phyloP scores from a whole-genome alignment of 345 rosid species.

The Excoecaria cochinchinensis region DNA sequence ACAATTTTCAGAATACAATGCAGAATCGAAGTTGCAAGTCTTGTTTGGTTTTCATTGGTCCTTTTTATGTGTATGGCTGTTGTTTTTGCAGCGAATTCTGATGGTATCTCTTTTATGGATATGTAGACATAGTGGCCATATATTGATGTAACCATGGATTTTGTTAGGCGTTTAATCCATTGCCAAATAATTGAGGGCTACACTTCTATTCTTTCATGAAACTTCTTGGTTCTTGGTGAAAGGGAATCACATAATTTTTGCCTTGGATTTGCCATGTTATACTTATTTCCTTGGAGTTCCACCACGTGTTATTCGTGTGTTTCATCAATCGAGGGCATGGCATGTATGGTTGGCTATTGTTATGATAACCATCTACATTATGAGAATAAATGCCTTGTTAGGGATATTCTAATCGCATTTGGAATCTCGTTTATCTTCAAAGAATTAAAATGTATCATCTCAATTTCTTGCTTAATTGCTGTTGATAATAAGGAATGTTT shows the following conservation, averaged over 20 bases:
- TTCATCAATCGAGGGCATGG: background rate
- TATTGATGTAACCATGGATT: slow-evolving; percentile 20
- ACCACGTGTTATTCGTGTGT: background rate
- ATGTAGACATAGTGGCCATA: slow-evolving; percentile 34
- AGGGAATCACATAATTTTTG: slow-evolving; percentile 23
- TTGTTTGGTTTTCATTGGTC: slow-evolving; percentile 34
- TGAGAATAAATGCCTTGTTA: background rate
- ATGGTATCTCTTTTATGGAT: slow-evolving; percentile 15
- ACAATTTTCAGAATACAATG: slow-evolving; percentile 36
- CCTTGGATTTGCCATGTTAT: background rate
- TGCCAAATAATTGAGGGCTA: slow-evolving; percentile 45
- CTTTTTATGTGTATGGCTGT: slow-evolving; percentile 21
- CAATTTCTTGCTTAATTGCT: background rate
- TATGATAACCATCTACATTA: background rate
- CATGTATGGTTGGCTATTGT: background rate
- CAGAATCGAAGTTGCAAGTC: slow-evolving; percentile 26
- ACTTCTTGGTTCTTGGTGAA: slow-evolving; percentile 17
- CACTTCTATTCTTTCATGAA: slow-evolving; percentile 37
- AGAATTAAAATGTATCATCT: background rate
- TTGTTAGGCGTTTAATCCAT: slow-evolving; percentile 29
- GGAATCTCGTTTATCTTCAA: background rate
- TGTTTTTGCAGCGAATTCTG: slow-evolving; percentile 31
- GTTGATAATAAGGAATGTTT: background rate
- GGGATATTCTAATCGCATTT: background rate
- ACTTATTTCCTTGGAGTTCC: too few relatives aligned